A percentile compares a stretch with the other conserved stretches of the same genome.
These are phyloP conservation scores for Aspergillus viridinutans DNA, from an alignment of 2,329 filamentous ascomycete genomes.

Conservation along the genomic window DNA sequence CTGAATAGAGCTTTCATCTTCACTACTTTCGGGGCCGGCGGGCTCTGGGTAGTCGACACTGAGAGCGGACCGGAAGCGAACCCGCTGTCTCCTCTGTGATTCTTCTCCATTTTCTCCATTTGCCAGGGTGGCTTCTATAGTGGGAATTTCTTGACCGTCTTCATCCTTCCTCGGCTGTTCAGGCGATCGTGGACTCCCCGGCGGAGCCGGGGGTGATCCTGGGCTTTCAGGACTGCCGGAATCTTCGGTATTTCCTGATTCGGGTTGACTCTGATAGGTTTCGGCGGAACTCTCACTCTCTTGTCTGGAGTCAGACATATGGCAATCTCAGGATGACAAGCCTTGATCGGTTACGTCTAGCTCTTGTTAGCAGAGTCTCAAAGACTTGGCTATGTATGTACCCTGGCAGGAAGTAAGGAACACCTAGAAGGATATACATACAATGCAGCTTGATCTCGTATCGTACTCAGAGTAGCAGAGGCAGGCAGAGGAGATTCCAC, in stretches of 20 bases:
- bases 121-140: not conserved
- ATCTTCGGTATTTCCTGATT: not conserved
- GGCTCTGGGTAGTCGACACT: not conserved
- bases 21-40: not conserved
- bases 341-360: not conserved
- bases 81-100: not conserved
- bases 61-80: slow-evolving; percentile 16
- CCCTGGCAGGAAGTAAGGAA: not conserved
- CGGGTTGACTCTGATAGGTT: slow-evolving; percentile 6
- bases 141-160: not conserved
- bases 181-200: not conserved
- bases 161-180: not conserved
- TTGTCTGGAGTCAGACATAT: not conserved
- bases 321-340: not conserved
- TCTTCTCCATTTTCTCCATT: not conserved
- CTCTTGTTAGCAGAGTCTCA: not conserved
- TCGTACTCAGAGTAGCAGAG: not conserved
- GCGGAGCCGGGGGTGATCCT: not conserved
- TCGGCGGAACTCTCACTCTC: slow-evolving; percentile 5
- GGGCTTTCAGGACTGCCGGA: not conserved
- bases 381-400: not conserved
- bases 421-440: too few relatives aligned
- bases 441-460: not conserved
- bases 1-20: not conserved
- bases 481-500: not conserved